Base-by-base conservation (phyloP, 2,329 filamentous ascomycete species). In the Fusarium citri region DNA sequence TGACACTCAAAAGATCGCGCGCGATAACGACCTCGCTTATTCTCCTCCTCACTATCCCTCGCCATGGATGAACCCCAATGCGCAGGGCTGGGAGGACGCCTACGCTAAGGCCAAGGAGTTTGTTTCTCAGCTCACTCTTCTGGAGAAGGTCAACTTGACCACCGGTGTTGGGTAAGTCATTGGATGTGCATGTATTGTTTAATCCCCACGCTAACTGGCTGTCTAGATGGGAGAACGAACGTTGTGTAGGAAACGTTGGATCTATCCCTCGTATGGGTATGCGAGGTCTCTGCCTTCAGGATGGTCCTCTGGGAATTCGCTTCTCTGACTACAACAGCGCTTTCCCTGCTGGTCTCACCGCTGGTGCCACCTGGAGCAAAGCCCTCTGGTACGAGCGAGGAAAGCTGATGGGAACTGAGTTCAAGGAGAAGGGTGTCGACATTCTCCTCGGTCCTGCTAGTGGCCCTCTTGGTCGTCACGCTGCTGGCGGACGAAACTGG, bases 121-220 rank as follows among this genome's bases (percentile, higher is more conserved):
- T 75, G 94, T 98, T 47, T 91, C 91, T 12, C 89, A 94, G 77
- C 82, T 97, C 80, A 97, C 94, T 1, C 85, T 97, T 37, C 77
- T 89, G 14, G 94, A 98, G 80, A 98, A 97, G 83, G 94, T 98
- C 80, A 98, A 98, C 79, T 79, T 99, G 69, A 98, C 95, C 5
- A 98, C 94, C 1, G 95, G 95, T 79, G 88, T 92, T 69, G 94
- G 94, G 88, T 95, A 82, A 79, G 89, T 82, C 8, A 8, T 20
- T 55, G 8, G 3, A 2, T 6, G 14, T 11, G 11, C 53, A 15
- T 5, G 22, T 6, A 8, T 2, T 5, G 10, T 3, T 55, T 2
- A 2, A 6, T 6, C 6, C 22, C 15, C 45, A 10, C 8, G 8
- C 66, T 70, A 37, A 68, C 49, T 5, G 14, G 2, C 16, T 1